Evolutionary conservation across 129 eudicot species (phyloP).

Genomic region (Arctium minus): DNA sequence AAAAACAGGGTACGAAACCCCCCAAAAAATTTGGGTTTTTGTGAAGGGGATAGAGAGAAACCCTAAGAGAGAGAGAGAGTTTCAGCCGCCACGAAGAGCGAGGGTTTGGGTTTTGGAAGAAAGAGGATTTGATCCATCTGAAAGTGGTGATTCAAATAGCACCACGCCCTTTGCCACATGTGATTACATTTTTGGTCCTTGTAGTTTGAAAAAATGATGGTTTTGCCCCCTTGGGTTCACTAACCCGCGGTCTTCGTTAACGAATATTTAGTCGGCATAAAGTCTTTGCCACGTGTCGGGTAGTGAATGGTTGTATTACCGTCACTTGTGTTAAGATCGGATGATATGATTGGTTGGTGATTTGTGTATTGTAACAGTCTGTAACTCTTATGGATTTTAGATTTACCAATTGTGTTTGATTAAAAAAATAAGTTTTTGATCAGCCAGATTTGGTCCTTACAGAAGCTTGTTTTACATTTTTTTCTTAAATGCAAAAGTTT

Average conservation of each 20-base stretch:
- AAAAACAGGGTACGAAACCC: not conserved
- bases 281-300: conserved; percentile 12
- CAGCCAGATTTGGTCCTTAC: conserved; percentile 15
- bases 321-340: conserved; percentile 37
- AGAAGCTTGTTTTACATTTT: not conserved
- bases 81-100: conserved; percentile 30
- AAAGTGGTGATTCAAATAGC: conserved; percentile 52
- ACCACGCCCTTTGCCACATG: conserved; percentile 33
- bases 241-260: not conserved
- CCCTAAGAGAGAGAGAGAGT: conserved; percentile 27
- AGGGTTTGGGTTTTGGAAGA: conserved; percentile 41
- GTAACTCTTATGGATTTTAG: not conserved
- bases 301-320: conserved; percentile 12
- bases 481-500: not conserved
- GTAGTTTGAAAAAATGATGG: not conserved
- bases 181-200: not conserved
- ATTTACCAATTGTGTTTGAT: conserved; percentile 7
- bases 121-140: conserved; percentile 38
- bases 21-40: not conserved
- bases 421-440: not conserved
- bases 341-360: conserved; percentile 3
- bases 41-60: conserved; percentile 11
- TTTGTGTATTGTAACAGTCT: not conserved
- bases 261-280: conserved; percentile 15
- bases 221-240: conserved; percentile 1